Base-by-base conservation (phyloP, 106 monocot species). In the Acorus calamus region DNA sequence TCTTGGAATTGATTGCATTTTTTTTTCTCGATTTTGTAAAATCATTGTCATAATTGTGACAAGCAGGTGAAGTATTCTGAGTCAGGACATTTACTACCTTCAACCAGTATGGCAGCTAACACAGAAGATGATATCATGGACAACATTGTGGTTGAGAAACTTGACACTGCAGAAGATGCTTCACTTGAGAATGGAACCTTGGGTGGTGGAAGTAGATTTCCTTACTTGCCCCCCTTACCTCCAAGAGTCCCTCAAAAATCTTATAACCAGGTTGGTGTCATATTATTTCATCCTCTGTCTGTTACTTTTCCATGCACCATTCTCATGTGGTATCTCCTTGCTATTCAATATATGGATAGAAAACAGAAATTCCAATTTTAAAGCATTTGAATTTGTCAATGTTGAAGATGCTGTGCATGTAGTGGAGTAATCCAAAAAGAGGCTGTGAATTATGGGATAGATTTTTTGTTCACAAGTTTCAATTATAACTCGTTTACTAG, bases 101-200 rank as follows among this genome's bases (percentile, higher is more conserved):
- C 68, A 48, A 90, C 83, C 62, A 76, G 86, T 56, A 78, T 91
- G 70, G 86, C 83, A 73, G 86, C 80, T 64, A 70, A 91, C 64
- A 83, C 73, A 12, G 68, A 78, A 52, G 90, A 91, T 78, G 90
- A 91, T 44, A 64, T 78, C 6, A 73, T 70, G 65, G 85, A 89
- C 56, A 75, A 71, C 47, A 63, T 76, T 73, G 90, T 83, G 53
- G 90, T 80, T 41, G 80, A 83, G 44, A 86, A 62, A 62, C 59
- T 61, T 63, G 77, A 75, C 52, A 68, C 53, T 6, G 56, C 65
- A 6, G 77, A 71, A 6, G 71, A 47, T 65, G 67, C 48, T 57
- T 49, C 47, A 61, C 50, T 3, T 79, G 77, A 76, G 52, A 72
- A 76, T 66, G 77, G 66, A 68, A 48, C 13, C 51, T 28, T 46